phyloP scores from a whole-genome alignment of 1,139 yeast genomes.

The Taiozyma sp. region DNA sequence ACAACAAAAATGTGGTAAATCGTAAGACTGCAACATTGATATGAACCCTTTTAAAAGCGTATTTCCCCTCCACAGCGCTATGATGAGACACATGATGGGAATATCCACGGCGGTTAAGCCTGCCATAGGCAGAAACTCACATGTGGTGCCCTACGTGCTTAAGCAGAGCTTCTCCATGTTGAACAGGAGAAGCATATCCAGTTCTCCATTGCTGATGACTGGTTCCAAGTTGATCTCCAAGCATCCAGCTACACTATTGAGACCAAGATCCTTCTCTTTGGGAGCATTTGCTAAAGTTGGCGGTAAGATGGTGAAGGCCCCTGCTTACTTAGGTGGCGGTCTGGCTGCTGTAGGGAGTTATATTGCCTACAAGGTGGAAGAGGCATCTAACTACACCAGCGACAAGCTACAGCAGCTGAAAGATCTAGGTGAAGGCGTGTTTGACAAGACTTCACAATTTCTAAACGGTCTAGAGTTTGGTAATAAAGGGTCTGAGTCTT shows the following conservation, averaged over 20 bases:
- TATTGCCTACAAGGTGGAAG: constrained; percentile 85
- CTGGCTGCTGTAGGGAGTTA: constrained; percentile 94
- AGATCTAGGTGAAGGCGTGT: constrained; percentile 41
- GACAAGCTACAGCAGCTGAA: constrained; percentile 58
- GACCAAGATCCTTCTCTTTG: constrained; percentile 18
- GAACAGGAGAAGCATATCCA: background rate
- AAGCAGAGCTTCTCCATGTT: background rate
- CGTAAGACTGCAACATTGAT: background rate
- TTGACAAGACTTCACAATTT: constrained; percentile 25
- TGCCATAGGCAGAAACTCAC: background rate
- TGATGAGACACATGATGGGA: background rate
- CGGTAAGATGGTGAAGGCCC: constrained; percentile 53
- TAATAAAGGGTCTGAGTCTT: constrained; percentile 24
- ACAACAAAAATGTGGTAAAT: background rate
- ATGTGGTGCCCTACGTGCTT: background rate
- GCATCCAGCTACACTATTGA: background rate
- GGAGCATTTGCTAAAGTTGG: constrained; percentile 47
- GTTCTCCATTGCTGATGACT: background rate
- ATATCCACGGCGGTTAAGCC: background rate
- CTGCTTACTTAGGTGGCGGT: constrained; percentile 85
- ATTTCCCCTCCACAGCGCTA: background rate
- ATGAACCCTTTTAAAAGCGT: background rate
- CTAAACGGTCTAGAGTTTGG: constrained; percentile 19
- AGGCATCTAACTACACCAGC: constrained; percentile 66
- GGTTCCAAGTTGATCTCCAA: background rate